Percentiles rank a stretch among this genome's conserved stretches.
phyloP scores from a whole-genome alignment of 2,329 filamentous ascomycete species.

The Exophiala viscosa region DNA sequence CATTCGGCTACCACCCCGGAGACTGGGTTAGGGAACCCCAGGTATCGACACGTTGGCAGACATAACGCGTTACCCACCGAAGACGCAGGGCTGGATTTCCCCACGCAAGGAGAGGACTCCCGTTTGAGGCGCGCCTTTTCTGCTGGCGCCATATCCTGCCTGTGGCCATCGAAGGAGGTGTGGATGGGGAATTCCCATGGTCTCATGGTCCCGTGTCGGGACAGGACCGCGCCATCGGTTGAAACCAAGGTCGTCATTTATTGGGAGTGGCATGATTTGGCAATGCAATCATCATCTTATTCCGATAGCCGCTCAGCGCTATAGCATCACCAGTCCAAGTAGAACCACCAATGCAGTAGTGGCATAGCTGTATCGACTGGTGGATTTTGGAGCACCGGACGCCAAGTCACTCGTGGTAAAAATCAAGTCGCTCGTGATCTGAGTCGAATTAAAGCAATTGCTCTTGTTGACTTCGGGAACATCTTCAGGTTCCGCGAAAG shows the following conservation, averaged over 20 bases:
- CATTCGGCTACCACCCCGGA: no score
- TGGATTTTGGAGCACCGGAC: conserved; percentile 2
- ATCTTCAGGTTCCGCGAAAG: conserved; percentile 76
- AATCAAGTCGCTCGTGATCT: conserved; percentile 71
- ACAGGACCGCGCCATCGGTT: no score
- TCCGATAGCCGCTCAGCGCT: neutral
- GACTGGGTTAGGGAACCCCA: no score
- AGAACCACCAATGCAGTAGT: conserved; percentile 12
- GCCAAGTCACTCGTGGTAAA: conserved; percentile 46
- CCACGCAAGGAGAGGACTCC: no score
- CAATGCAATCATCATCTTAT: neutral
- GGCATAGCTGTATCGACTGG: conserved; percentile 14
- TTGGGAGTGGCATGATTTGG: neutral
- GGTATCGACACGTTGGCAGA: no score
- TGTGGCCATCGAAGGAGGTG: no score
- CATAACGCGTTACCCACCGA: no score
- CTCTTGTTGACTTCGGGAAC: conserved; percentile 69
- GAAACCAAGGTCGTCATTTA: neutral
- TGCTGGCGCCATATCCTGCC: no score
- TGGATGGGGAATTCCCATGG: no score
- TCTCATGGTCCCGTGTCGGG: no score
- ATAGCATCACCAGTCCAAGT: conserved; percentile 11
- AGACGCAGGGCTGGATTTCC: no score
- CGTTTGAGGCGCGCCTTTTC: no score
- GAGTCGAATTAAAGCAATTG: conserved; percentile 85